These are phyloP conservation scores for Cadophora gregata DNA, from an alignment of 2,329 filamentous ascomycete genomes.

Conservation along the genomic window DNA sequence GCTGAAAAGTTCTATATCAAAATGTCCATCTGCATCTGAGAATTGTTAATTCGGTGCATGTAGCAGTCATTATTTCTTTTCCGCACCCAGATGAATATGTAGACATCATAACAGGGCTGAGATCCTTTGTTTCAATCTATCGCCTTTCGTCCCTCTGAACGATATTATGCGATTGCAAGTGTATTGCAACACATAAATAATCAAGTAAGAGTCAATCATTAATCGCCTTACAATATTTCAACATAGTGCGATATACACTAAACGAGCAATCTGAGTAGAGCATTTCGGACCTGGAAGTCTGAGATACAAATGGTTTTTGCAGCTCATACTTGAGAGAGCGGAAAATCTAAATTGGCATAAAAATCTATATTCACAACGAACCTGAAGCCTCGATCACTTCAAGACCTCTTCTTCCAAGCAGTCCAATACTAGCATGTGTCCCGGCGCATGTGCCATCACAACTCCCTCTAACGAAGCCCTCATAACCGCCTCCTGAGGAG, in stretches of 20 bases:
- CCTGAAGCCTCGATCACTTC: background rate
- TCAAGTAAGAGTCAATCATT: background rate
- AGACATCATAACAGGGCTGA: too few species aligned
- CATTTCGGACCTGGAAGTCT: background rate
- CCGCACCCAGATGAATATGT: too few species aligned
- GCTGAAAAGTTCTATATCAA: too few species aligned
- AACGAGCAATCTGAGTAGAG: background rate
- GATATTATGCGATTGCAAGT: background rate
- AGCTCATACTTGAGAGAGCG: background rate
- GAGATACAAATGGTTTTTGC: too few species aligned
- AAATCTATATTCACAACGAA: background rate
- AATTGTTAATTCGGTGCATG: too few species aligned
- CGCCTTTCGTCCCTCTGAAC: background rate
- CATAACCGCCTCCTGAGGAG: slow-evolving; percentile 69
- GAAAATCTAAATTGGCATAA: background rate
- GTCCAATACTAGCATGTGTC: slow-evolving; percentile 58
- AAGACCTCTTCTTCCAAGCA: background rate
- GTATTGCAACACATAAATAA: background rate
- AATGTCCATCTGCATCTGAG: too few species aligned
- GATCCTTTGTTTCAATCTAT: background rate
- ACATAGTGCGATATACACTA: background rate
- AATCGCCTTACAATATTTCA: background rate
- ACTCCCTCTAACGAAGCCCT: slow-evolving; percentile 57
- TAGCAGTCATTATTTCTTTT: too few species aligned
- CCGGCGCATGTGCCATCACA: slow-evolving; percentile 66